Evolutionary conservation across 108 stramenopile species (phyloP), one percentile per base, ranked within the genome.

Genomic region (Cyclotella sp.): DNA sequence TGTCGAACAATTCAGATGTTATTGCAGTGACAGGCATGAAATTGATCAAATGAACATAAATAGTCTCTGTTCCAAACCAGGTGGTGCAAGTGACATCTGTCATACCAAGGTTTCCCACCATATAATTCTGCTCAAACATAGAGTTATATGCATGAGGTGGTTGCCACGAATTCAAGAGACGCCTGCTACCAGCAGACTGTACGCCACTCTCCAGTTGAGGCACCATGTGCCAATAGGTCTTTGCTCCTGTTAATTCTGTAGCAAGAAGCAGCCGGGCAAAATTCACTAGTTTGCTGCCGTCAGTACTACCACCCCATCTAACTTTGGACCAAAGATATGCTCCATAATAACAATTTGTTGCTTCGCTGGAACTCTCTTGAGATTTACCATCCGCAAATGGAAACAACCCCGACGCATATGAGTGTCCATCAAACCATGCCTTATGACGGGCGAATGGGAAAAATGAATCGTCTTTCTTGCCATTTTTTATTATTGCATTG

Each of bases 351-450:
- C 97, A 95, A 79, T 99, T 99, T 1, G 95, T 88, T 41, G 97
- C 97, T 86, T 99, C 98, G 72, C 95, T 96, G 16, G 94, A 95
- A 61, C 94, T 96, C 77, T 99, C 98, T 84, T 99, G 98, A 11
- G 92, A 92, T 77, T 99, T 99, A 16, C 97, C 98, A 68, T 97
- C 85, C 13, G 85, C 94, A 72, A 91, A 91, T 52, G 89, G 91
- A 78, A 95, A 95, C 52, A 95, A 54, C 27, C 94, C 94, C 44
- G 92, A 89, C 16, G 92, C 94, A 77, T 87, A 95, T 15, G 91
- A 93, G 47, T 95, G 94, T n/a, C 92, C 92, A 68, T 95, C 94
- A 70, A 89, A 95, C 94, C 94, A 95, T 15, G 90, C 89, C 51
- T 87, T 91, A 66, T 95, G 91, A 47, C 94, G 77, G 5, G 94